These are phyloP conservation scores for Arthroderma sp. DNA, from an alignment of 2,329 filamentous ascomycete genomes.

Conservation along the genomic window DNA sequence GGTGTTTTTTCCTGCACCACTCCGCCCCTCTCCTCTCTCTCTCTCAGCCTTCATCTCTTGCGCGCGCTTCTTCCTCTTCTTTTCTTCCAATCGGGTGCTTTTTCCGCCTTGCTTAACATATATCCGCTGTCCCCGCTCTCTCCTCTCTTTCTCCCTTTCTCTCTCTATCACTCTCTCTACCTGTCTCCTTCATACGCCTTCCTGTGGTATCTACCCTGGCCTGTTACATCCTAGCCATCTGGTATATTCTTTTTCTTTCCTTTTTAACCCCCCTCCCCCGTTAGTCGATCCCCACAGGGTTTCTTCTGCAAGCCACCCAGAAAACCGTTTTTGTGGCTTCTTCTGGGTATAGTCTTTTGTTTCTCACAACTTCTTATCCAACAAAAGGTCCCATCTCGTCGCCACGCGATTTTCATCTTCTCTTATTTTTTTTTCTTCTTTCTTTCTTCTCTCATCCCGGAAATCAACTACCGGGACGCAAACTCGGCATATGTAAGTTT, in stretches of 20 bases:
- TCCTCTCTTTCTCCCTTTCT: not conserved
- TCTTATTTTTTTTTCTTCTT: too few relatives aligned
- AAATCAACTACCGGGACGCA: not conserved
- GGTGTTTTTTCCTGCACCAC: not conserved
- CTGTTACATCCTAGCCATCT: not conserved
- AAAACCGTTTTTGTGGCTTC: too few relatives aligned
- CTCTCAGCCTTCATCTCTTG: not conserved
- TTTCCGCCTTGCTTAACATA: not conserved
- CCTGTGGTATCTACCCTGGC: not conserved
- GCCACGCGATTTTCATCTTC: conserved; percentile 1
- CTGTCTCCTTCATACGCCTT: not conserved
- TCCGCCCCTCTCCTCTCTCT: not conserved
- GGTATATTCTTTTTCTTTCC: not conserved
- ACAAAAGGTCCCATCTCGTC: not conserved
- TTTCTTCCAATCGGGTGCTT: not conserved
- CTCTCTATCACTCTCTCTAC: not conserved
- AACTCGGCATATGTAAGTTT: not conserved
- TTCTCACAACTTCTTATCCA: not conserved
- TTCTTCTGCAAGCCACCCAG: not conserved
- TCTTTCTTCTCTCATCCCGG: not conserved
- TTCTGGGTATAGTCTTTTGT: not conserved
- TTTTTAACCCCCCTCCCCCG: not conserved
- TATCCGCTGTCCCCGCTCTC: not conserved
- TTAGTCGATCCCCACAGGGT: conserved; percentile 1
- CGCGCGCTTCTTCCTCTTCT: not conserved